phyloP scores from a whole-genome alignment of 371 early-diverging fungal genomes.

The Mucor velutinosus region DNA sequence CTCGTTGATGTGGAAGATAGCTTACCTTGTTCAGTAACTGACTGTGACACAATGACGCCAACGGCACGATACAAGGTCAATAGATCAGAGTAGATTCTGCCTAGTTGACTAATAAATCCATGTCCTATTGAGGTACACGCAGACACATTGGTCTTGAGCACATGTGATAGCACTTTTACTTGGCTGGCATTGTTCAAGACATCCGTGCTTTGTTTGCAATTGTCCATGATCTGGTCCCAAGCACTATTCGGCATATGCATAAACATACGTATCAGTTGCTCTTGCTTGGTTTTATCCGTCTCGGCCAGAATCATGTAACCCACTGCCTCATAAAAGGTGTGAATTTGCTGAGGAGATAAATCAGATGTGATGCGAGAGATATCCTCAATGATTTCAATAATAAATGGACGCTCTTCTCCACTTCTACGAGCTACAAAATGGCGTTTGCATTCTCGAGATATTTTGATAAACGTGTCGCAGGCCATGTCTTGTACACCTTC shows the following conservation, averaged over 20 bases:
- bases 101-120: slow-evolving; percentile 84
- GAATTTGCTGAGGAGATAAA: slow-evolving; percentile 88
- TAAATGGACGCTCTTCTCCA: slow-evolving; percentile 86
- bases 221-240: slow-evolving; percentile 79
- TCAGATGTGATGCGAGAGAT: slow-evolving; percentile 85
- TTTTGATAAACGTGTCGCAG: slow-evolving; percentile 99
- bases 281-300: slow-evolving; percentile 70
- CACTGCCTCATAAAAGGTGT: slow-evolving; percentile 96
- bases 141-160: slow-evolving; percentile 92
- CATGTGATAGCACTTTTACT: slow-evolving; percentile 87
- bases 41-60: slow-evolving; percentile 80
- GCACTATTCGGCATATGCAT: slow-evolving; percentile 89
- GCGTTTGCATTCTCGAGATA: slow-evolving; percentile 94
- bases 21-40: slow-evolving; percentile 64
- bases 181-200: slow-evolving; percentile 77
- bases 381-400: slow-evolving; percentile 88
- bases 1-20: neutral
- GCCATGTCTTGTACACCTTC: slow-evolving; percentile 99
- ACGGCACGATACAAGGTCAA: slow-evolving; percentile 89
- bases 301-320: slow-evolving; percentile 95
- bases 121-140: slow-evolving; percentile 89
- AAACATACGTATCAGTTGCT: slow-evolving; percentile 76
- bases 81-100: slow-evolving; percentile 86
- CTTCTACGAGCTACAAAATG: slow-evolving; percentile 91
- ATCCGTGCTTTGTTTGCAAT: slow-evolving; percentile 70